Evolutionary conservation across 768 basidiomycete species (phyloP).

Genomic region (Leccinum variicolor): DNA sequence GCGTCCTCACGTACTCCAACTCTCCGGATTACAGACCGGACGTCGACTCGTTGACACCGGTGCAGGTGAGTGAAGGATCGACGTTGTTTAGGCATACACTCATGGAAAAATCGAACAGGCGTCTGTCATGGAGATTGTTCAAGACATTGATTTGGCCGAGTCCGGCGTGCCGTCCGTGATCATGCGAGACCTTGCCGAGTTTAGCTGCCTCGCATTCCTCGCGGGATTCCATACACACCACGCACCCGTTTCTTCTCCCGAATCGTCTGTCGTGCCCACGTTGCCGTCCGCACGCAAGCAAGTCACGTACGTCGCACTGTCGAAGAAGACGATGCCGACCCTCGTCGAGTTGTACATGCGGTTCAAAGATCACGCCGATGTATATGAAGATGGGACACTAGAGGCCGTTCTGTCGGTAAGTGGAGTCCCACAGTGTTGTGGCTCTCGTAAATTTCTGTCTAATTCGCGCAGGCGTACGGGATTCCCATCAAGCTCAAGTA

Average conservation of each 20-base stretch:
- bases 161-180: conserved; percentile 67
- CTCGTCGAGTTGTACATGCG: conserved; percentile 73
- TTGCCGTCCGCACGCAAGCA: conserved; percentile 46
- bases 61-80: conserved; percentile 52
- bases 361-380: conserved; percentile 55
- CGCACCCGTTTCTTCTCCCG: not conserved
- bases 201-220: conserved; percentile 81
- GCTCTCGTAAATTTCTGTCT: not conserved
- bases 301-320: conserved; percentile 86
- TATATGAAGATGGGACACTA: conserved; percentile 81
- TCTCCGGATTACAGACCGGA: conserved; percentile 90
- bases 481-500: conserved; percentile 94
- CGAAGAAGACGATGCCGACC: conserved; percentile 84
- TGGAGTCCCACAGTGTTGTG: not conserved
- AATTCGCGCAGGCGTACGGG: conserved; percentile 66
- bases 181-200: conserved; percentile 83
- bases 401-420: conserved; percentile 78
- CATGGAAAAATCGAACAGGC: conserved; percentile 40
- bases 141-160: conserved; percentile 60
- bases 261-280: conserved; percentile 8
- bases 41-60: conserved; percentile 73
- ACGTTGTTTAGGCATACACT: not conserved
- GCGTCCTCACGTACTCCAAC: conserved; percentile 71
- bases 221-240: conserved; percentile 64
- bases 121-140: conserved; percentile 68